Evolutionary conservation across 495 filamentous ascomycete species (phyloP), one percentile per base, ranked within the genome.

Genomic region (Penicillium atrosanguineum): DNA sequence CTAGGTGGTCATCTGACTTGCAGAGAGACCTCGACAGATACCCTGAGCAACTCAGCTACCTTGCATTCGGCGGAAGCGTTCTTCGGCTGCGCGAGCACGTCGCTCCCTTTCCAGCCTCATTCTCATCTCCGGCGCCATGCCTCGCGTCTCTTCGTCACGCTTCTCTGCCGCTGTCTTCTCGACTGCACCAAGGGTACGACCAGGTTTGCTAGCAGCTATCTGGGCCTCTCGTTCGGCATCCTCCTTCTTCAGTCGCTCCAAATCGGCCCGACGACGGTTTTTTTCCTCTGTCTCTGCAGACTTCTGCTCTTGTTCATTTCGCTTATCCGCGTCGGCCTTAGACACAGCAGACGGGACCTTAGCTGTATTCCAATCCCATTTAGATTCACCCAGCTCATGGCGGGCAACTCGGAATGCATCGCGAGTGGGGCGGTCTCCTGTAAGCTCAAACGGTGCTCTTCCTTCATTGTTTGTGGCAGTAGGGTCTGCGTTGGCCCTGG

Each of bases 401-500:
- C 94, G 85, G 0, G 91, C 90, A 20, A 97, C 79, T 4, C 95
- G 87, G 75, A 98, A 98, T 5, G 91, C 89, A 61, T 97, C 93
- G 1, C 94, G 83, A 0, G 91, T 96, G 3, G 86, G 73, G 2
- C 92, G 82, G 65, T 97, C 90, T 28, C 95, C 90, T 9, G 89
- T 83, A 5, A 97, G 80, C 38, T 95, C 90, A 65, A 95, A 97
- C 0, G 94, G 70, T 0, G 90, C 87, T 61, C 85, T 87, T 18
- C 85, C 88, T 34, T 83, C 79, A 9, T 61, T 65, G 66, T 87
- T 97, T 11, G 65, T 59, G 4, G 83, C 14, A 0, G 86, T 86
- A 2, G 94, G 94, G 64, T 96, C 84, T 15, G 90, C 86, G 18
- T 73, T 70, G 7, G 81, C 85, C 76, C 91, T 91, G 2, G 81